Conservation (phyloP, 2,329 filamentous ascomycete species). For the Epichloe gansuensis region DNA sequence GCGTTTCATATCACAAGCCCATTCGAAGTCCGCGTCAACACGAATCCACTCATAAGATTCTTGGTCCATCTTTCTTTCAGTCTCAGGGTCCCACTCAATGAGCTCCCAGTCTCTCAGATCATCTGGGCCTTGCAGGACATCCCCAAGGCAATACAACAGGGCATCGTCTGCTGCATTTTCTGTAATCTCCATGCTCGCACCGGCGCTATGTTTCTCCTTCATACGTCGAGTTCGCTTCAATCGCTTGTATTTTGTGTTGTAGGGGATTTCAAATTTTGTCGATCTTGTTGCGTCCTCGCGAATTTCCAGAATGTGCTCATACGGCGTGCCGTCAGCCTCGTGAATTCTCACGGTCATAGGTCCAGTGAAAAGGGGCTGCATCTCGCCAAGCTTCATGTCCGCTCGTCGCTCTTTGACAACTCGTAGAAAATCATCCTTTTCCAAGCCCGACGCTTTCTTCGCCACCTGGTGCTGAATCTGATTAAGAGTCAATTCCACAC, state of each 20-base stretch:
- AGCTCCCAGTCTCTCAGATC: conserved; percentile 77
- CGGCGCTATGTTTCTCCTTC: conserved; percentile 55
- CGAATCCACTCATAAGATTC: conserved; percentile 99
- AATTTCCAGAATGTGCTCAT: conserved; percentile 95
- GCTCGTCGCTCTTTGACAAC: conserved; percentile 70
- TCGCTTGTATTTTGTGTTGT: conserved; percentile 98
- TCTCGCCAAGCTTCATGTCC: conserved; percentile 53
- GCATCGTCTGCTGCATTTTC: conserved; percentile 65
- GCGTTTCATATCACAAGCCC: conserved; percentile 74
- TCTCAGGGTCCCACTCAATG: conserved; percentile 78
- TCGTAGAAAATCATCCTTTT: conserved; percentile 67
- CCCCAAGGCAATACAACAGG: conserved; percentile 81
- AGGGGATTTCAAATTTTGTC: conserved; percentile 82
- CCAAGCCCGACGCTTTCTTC: conserved; percentile 35
- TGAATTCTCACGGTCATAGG: conserved; percentile 98
- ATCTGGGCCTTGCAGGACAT: conserved; percentile 72
- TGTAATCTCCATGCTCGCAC: conserved; percentile 47
- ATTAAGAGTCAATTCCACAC: conserved; percentile 79
- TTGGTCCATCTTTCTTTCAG: conserved; percentile 82
- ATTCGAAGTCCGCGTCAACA: conserved; percentile 96
- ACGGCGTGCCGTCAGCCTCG: conserved; percentile 94
- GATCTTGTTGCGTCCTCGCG: conserved; percentile 67
- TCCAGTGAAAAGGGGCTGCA: conserved; percentile 78
- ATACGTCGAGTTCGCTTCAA: conserved; percentile 78
- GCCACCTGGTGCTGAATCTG: conserved; percentile 51